These are phyloP conservation scores for Pseudogymnoascus sp. DNA, from an alignment of 2,329 filamentous ascomycete species.

Conservation along the genomic window DNA sequence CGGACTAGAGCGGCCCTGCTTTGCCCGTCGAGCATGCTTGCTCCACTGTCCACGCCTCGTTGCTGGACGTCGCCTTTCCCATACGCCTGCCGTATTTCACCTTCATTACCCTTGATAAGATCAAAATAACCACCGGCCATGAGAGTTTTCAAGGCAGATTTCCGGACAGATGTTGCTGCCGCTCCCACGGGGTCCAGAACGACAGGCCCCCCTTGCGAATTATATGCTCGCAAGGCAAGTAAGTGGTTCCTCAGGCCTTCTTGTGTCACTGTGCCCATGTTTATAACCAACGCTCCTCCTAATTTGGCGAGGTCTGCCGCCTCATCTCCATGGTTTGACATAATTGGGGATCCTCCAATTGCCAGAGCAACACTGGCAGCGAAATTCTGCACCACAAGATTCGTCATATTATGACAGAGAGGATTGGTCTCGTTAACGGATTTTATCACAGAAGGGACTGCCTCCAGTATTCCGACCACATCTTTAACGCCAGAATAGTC, in stretches of 20 bases:
- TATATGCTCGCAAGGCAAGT: constrained; percentile 73
- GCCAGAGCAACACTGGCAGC: constrained; percentile 83
- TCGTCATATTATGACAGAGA: constrained; percentile 94
- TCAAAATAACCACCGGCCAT: constrained; percentile 69
- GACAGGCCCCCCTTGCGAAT: constrained; percentile 63
- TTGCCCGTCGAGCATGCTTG: constrained; percentile 41
- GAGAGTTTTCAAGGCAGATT: constrained; percentile 61
- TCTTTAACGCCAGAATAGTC: constrained; percentile 16
- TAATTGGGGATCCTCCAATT: constrained; percentile 83
- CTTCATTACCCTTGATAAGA: constrained; percentile 90
- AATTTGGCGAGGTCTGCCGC: constrained; percentile 70
- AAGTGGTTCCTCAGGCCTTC: constrained; percentile 64
- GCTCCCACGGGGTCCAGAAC: constrained; percentile 87
- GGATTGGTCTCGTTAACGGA: constrained; percentile 55
- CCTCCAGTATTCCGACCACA: constrained; percentile 19
- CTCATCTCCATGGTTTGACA: constrained; percentile 82
- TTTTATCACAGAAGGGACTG: constrained; percentile 40
- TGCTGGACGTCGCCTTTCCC: constrained; percentile 54
- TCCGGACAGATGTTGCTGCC: constrained; percentile 69
- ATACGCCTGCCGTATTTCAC: constrained; percentile 69
- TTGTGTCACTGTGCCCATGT: constrained; percentile 86
- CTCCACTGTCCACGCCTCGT: constrained; percentile 73
- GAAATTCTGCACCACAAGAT: constrained; percentile 90
- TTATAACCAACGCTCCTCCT: constrained; percentile 74
- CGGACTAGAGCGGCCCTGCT: constrained; percentile 57